Evolutionary conservation across 768 basidiomycete species (phyloP), one percentile per base, ranked within the genome.

Genomic region (Tremella fuciformis): DNA sequence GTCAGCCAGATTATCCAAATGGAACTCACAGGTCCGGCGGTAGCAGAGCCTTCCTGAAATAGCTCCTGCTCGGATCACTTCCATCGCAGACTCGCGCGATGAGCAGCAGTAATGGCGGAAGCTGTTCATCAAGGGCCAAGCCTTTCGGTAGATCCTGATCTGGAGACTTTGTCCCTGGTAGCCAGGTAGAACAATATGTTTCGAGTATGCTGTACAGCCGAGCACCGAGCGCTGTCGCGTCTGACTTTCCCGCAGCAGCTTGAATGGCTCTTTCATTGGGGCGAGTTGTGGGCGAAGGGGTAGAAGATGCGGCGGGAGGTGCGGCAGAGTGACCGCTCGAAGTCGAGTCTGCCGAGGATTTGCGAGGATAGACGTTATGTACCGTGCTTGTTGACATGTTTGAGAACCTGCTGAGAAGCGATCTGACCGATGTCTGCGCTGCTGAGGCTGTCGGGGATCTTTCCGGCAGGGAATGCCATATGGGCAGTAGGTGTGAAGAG

Each of bases 91-190:
- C 77, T 58, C 86, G 83, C 6, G 85, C 83, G 49, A 96, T 74
- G 39, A 98, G 82, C 13, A 93, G 78, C 21, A 87, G 81, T 11
- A 96, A 78, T 1, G 92, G 92, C 2, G 85, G 81, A 38, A 93
- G 78, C 1, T 85, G 71, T 53, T 94, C 91, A 68, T 97, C 92
- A 40, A 93, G 73, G 22, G 83, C 78, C 48, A 83, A 79, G 13
- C 85, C 85, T 39, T 67, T 62, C 4, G 66, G 59, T 16, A 64
- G 26, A 7, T 67, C 62, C 16, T 69, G 60, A 55, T 73, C 70
- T 19, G 56, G 40, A 7, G 54, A 50, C 25, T 50, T 57, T 8
- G 64, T n/a, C 53, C 65, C 3, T 66, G 69, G 16, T 69, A 37
- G 18, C 63, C 42, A 63, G 1, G 22, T 57, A 1, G 58, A 58